Percentiles rank a stretch among this genome's conserved stretches.
Conservation (phyloP, 148 eudicot species). For the Heliosperma pusillum region DNA sequence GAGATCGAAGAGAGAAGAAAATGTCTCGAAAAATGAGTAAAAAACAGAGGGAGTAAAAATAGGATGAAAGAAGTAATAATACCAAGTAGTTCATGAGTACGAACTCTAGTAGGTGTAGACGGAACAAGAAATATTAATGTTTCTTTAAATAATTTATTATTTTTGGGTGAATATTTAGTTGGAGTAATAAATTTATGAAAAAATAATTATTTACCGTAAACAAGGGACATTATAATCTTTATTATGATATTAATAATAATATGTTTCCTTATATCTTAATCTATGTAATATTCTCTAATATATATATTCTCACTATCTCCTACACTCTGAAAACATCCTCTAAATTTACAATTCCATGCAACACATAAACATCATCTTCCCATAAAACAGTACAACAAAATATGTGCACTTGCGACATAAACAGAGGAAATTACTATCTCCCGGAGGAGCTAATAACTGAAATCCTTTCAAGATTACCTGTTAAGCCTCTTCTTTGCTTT, state of each 20-base stretch:
- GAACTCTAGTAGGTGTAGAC: not conserved
- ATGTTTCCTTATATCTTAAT: no score
- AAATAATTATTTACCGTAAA: not conserved
- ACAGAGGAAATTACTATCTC: not conserved
- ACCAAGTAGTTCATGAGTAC: no score
- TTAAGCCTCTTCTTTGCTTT: constrained; percentile 2
- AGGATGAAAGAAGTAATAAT: no score
- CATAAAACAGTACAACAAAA: no score
- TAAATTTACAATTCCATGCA: no score
- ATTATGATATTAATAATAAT: no score
- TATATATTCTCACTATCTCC: not conserved
- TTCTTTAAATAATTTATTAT: not conserved
- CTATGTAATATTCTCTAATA: no score
- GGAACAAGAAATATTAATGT: not conserved
- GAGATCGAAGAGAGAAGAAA: no score
- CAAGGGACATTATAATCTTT: not conserved
- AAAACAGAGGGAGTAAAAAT: no score
- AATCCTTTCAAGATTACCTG: constrained; percentile 10
- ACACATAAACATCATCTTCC: no score
- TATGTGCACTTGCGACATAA: not conserved
- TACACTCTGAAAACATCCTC: not conserved
- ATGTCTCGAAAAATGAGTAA: no score
- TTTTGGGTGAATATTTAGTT: not conserved
- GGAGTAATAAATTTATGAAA: not conserved
- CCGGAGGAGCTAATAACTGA: constrained; percentile 4